Conservation (phyloP, 179 eudicot genomes). For the Beta lomatogona region DNA sequence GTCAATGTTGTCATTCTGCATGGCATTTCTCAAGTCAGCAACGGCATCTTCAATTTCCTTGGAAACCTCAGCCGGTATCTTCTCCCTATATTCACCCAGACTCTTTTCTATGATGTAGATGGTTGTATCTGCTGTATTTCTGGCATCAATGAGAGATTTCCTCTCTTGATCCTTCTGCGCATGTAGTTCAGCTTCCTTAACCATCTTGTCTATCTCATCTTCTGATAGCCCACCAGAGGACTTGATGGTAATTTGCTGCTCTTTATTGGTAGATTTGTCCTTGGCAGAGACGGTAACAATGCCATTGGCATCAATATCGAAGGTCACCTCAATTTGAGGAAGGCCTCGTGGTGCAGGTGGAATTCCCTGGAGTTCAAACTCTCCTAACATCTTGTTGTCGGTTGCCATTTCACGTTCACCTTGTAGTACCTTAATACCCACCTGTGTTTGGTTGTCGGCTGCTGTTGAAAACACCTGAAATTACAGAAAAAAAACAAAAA, state of each 20-base stretch:
- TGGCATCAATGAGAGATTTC: slow-evolving; percentile 66
- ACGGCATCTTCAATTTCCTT: slow-evolving; percentile 67
- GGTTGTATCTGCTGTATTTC: slow-evolving; percentile 75
- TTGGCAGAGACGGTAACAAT: slow-evolving; percentile 85
- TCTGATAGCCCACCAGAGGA: slow-evolving; percentile 90
- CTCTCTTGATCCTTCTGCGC: slow-evolving; percentile 81
- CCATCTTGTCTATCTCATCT: slow-evolving; percentile 79
- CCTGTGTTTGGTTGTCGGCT: slow-evolving; percentile 89
- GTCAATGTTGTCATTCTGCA: slow-evolving; percentile 54
- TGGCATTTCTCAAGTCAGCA: slow-evolving; percentile 55
- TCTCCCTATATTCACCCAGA: slow-evolving; percentile 71
- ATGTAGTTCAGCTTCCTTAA: slow-evolving; percentile 79
- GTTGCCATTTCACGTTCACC: slow-evolving; percentile 95
- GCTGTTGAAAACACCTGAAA: slow-evolving; percentile 85
- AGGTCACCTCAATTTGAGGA: slow-evolving; percentile 88
- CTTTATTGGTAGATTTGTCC: slow-evolving; percentile 76
- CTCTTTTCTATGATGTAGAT: slow-evolving; percentile 81
- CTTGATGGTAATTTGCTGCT: slow-evolving; percentile 81
- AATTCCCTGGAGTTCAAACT: slow-evolving; percentile 81
- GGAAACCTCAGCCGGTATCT: slow-evolving; percentile 64
- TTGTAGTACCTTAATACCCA: slow-evolving; percentile 81
- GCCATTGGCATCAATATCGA: slow-evolving; percentile 89
- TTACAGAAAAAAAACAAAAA: background rate
- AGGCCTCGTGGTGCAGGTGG: slow-evolving; percentile 89
- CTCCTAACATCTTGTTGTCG: slow-evolving; percentile 81